Conservation (phyloP, 2,329 filamentous ascomycete species). For the Fusarium cyanostomum region DNA sequence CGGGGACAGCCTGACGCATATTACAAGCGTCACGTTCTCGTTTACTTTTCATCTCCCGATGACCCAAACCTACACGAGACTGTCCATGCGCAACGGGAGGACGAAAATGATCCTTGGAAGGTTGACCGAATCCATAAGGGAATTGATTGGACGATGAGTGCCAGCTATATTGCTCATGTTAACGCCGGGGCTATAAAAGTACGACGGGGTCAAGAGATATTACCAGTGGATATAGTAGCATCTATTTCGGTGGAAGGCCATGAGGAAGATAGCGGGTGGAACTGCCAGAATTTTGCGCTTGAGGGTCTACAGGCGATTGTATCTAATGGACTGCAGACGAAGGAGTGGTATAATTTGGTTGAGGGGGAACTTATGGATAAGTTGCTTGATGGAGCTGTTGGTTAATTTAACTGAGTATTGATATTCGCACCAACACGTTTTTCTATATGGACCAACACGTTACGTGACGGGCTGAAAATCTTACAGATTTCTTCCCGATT, state of each 20-base stretch:
- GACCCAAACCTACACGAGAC: not conserved
- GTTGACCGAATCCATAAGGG: not conserved
- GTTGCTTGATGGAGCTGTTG: not conserved
- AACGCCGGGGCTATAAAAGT: conserved; percentile 1
- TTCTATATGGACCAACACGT: too few species aligned
- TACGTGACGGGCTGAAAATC: too few species aligned
- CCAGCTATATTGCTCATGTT: not conserved
- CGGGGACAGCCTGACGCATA: too few species aligned
- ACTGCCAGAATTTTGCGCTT: conserved; percentile 3
- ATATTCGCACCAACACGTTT: too few species aligned
- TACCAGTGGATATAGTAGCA: not conserved
- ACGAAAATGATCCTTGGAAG: not conserved
- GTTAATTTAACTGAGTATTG: too few species aligned
- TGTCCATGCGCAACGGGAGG: not conserved
- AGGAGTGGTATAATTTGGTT: not conserved
- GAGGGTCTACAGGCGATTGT: conserved; percentile 1
- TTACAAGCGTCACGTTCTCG: not conserved
- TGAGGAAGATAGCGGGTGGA: not conserved
- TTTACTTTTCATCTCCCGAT: not conserved
- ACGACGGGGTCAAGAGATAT: not conserved
- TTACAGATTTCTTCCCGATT: too few species aligned
- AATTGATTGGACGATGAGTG: not conserved
- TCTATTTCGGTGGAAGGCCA: not conserved
- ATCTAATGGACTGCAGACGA: not conserved
- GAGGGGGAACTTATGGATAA: not conserved